These are phyloP conservation scores for Kuraishia cidri DNA, from an alignment of 805 yeast species.

Conservation along the genomic window DNA sequence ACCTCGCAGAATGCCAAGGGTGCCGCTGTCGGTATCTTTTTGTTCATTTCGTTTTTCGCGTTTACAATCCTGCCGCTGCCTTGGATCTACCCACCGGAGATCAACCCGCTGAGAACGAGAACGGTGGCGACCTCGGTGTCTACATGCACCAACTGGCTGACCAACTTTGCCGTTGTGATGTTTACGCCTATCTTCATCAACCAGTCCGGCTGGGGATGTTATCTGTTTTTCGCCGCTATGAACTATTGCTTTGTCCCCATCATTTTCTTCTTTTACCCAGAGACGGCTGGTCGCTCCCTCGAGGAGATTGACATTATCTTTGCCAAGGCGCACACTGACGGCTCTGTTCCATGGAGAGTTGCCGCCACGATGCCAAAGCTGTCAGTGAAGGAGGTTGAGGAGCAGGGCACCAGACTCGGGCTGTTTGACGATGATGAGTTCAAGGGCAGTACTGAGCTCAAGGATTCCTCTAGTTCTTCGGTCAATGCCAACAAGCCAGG, in stretches of 20 bases:
- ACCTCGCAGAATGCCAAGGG: constrained; percentile 19
- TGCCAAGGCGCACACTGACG: constrained; percentile 43
- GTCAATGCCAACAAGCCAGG: too few species aligned
- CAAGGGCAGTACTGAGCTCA: too few species aligned
- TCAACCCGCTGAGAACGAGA: constrained; percentile 39
- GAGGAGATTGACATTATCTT: constrained; percentile 32
- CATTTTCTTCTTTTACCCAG: constrained; percentile 34
- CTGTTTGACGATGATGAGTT: background rate
- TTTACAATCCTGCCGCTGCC: constrained; percentile 37
- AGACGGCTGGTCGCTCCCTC: constrained; percentile 34
- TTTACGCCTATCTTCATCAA: constrained; percentile 33
- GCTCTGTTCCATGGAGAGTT: constrained; percentile 50
- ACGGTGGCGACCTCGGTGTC: constrained; percentile 43
- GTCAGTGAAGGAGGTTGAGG: constrained; percentile 46
- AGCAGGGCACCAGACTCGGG: constrained; percentile 45
- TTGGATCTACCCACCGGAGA: constrained; percentile 53
- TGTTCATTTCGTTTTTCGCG: constrained; percentile 38
- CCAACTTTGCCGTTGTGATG: constrained; percentile 51
- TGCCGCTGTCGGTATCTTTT: constrained; percentile 35
- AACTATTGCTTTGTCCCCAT: constrained; percentile 31
- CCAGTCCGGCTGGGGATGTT: constrained; percentile 29
- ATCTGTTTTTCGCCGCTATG: constrained; percentile 33
- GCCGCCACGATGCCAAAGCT: constrained; percentile 57
- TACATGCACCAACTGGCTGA: constrained; percentile 50
- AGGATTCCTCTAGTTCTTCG: too few species aligned